Evolutionary conservation across 352 stramenopile genomes (phyloP), one percentile per base, ranked within the genome.

Genomic region (Globisporangium perplexum): DNA sequence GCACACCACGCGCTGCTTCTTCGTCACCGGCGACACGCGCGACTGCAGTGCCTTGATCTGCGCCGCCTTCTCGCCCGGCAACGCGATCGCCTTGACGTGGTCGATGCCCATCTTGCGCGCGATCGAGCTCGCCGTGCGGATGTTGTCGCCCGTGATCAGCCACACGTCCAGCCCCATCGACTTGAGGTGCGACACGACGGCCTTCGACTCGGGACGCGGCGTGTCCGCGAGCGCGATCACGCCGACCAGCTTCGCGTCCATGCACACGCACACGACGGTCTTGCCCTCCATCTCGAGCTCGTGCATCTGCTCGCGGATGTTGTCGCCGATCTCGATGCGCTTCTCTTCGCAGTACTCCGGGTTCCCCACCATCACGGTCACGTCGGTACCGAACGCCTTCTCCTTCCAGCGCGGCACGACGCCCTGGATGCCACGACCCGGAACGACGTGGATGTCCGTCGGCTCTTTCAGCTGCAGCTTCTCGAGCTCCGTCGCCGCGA

Each of bases 21-120:
- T 62, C 1, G 84, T 96, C n/a, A 76, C 14, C 1, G 79, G 72
- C 33, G 84, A 88, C 52, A 88, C 64, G 24, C 76, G 80, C 62
- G 65, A 65, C 63, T 96, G 81, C 24, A 94, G 54, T 6, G 72
- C 76, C 59, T 89, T 90, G 56, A 99, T 92, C 62, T 93, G 89
- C 46, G 93, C 74, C 4, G 96, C 81, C 62, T 99, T 99, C 62
- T 98, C 90, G 43, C 93, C 91, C 3, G 95, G 95, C 4, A 98
- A 72, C 22, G 97, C 78, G 57, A 97, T 76, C 0, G 88, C 85
- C 63, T 83, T 90, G 24, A 95, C 83, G 48, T 87, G 70, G 51
- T 87, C 73, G 23, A 98, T 90, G 24, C 88, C 92, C 62, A 98
- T 82, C 65, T 96, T 72, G 38, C 76, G 71, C 2, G 84, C 93